These are phyloP conservation scores for Oryza rufipogon DNA, from an alignment of 176 grass and related monocot genomes.

Conservation along the genomic window DNA sequence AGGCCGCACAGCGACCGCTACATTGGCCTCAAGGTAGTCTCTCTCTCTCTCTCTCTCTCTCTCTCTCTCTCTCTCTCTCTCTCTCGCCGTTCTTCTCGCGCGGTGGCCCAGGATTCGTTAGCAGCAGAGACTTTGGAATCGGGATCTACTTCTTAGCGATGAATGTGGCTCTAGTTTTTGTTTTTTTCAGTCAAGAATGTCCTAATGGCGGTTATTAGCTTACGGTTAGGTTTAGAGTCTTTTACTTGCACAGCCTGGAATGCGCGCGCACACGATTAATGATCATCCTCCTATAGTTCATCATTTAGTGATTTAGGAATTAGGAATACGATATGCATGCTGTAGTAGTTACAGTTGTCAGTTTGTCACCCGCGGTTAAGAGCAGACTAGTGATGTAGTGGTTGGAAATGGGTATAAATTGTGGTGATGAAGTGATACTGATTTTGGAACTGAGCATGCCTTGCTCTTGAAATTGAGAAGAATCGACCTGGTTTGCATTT, in stretches of 20 bases:
- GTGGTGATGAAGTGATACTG: not conserved
- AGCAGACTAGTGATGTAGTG: too few species aligned
- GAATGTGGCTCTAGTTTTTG: not conserved
- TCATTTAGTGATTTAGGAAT: too few species aligned
- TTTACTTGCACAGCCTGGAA: not conserved
- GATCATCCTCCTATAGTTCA: too few species aligned
- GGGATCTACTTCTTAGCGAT: not conserved
- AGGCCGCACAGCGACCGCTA: constrained; percentile 75
- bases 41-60: too few species aligned
- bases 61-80: too few species aligned
- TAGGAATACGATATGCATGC: too few species aligned
- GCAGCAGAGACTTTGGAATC: not conserved
- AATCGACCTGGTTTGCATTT: not conserved
- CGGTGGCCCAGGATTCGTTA: not conserved
- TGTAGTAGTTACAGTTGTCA: too few species aligned
- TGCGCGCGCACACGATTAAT: not conserved
- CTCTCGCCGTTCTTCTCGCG: too few species aligned
- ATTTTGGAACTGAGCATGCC: not conserved
- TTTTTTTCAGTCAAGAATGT: not conserved
- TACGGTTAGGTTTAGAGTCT: not conserved
- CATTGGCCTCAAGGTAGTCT: constrained; percentile 69
- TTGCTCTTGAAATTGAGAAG: not conserved
- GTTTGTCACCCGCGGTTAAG: too few species aligned
- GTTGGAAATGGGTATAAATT: not conserved
- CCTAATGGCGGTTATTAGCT: not conserved